These are phyloP conservation scores for Blastobotrys arbuscula DNA, from an alignment of 1,139 yeast genomes.

Conservation along the genomic window DNA sequence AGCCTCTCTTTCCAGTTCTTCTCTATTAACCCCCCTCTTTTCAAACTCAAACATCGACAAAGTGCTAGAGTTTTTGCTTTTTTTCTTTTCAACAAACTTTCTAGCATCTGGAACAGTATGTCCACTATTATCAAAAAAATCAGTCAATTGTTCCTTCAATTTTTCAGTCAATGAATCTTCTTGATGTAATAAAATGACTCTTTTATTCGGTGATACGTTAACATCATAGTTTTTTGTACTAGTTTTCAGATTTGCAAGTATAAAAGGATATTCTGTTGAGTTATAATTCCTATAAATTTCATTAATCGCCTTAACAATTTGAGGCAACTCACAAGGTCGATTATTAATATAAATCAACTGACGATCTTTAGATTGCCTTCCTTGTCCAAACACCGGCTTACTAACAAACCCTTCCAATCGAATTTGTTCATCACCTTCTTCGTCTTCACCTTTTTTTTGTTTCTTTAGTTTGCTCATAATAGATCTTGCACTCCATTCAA, in stretches of 20 bases:
- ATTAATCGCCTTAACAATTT: constrained; percentile 54
- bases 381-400: constrained; percentile 69
- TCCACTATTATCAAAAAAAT: constrained; percentile 24
- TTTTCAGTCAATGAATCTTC: constrained; percentile 54
- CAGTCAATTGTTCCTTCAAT: constrained; percentile 31
- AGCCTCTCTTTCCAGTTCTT: neutral
- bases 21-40: neutral
- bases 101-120: constrained; percentile 29
- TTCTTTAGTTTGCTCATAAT: constrained; percentile 9
- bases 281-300: constrained; percentile 71
- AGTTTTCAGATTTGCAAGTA: constrained; percentile 55
- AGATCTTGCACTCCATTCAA: constrained; percentile 17
- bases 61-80: neutral
- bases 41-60: constrained; percentile 7
- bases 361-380: constrained; percentile 63
- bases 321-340: constrained; percentile 63
- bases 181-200: constrained; percentile 61
- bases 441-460: constrained; percentile 4
- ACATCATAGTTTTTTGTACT: constrained; percentile 58
- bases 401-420: constrained; percentile 58
- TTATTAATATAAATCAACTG: constrained; percentile 69
- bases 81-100: constrained; percentile 1
- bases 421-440: constrained; percentile 8
- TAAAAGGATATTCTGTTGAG: constrained; percentile 67
- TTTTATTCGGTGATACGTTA: constrained; percentile 88